Conservation (phyloP, 345 rosid species). For the Lepidium didymum region DNA sequence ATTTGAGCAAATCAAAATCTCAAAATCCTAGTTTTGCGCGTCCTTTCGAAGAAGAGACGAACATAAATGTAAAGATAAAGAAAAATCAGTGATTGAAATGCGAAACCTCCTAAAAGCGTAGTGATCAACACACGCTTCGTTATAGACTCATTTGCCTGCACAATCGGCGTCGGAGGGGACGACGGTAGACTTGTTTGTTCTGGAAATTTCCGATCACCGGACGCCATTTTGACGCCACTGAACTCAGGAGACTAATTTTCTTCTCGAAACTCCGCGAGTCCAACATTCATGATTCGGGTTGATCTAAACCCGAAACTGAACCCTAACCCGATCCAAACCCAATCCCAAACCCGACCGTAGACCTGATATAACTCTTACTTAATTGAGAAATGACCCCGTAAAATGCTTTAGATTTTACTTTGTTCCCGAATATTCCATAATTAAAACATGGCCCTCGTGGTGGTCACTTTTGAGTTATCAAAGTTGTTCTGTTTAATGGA, state of each 20-base stretch:
- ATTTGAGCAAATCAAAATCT: neutral
- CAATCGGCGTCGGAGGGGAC: conserved; percentile 23
- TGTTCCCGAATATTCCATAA: neutral
- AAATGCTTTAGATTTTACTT: neutral
- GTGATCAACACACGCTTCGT: conserved; percentile 52
- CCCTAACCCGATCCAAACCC: conserved; percentile 6
- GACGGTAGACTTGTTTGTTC: neutral
- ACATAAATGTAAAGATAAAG: neutral
- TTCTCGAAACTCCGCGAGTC: neutral
- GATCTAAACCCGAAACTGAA: conserved; percentile 1
- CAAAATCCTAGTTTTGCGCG: neutral
- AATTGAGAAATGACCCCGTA: neutral
- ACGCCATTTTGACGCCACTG: conserved; percentile 28
- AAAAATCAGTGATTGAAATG: neutral
- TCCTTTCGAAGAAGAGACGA: neutral
- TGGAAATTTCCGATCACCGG: conserved; percentile 21
- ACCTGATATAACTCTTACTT: neutral
- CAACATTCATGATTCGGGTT: conserved; percentile 3
- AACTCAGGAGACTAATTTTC: neutral
- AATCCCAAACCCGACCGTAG: neutral
- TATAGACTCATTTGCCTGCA: conserved; percentile 34
- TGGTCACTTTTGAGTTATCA: too few species aligned
- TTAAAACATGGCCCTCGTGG: too few species aligned
- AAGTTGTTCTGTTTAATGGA: too few species aligned
- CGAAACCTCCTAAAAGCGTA: conserved; percentile 57